Percentiles rank a stretch among this genome's conserved stretches.
Conservation (phyloP, 805 yeast genomes). For the Wickerhamiella vanderwaltii region DNA sequence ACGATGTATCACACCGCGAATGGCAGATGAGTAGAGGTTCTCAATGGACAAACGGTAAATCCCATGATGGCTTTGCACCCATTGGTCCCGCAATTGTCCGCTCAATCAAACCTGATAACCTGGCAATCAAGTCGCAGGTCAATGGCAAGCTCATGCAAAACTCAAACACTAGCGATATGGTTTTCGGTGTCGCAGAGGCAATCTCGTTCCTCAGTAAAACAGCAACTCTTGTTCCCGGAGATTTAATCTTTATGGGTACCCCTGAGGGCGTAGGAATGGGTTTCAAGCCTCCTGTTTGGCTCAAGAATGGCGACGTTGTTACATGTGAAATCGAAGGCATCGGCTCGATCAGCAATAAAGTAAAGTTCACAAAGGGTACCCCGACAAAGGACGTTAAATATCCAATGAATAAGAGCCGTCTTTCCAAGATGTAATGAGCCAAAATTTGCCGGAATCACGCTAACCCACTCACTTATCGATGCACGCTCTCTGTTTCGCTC, state of each 20-base stretch:
- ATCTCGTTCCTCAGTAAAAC: conserved; percentile 40
- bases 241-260: conserved; percentile 44
- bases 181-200: conserved; percentile 34
- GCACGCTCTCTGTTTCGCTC: no score
- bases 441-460: no score
- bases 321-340: conserved; percentile 33
- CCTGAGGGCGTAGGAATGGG: conserved; percentile 47
- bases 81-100: conserved; percentile 43
- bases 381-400: no score
- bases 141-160: conserved; percentile 40
- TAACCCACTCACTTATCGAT: no score
- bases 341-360: conserved; percentile 33
- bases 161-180: conserved; percentile 37
- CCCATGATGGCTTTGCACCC: conserved; percentile 47
- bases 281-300: conserved; percentile 32
- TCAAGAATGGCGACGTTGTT: conserved; percentile 35
- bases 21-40: conserved; percentile 44
- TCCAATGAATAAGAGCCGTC: no score
- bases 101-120: conserved; percentile 26
- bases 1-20: conserved; percentile 45
- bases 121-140: conserved; percentile 32
- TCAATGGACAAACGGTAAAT: conserved; percentile 42
- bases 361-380: conserved; percentile 17
- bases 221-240: conserved; percentile 42
- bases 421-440: no score